Conservation (phyloP, 306 rosid genomes). For the Casuarina cunninghamiana region DNA sequence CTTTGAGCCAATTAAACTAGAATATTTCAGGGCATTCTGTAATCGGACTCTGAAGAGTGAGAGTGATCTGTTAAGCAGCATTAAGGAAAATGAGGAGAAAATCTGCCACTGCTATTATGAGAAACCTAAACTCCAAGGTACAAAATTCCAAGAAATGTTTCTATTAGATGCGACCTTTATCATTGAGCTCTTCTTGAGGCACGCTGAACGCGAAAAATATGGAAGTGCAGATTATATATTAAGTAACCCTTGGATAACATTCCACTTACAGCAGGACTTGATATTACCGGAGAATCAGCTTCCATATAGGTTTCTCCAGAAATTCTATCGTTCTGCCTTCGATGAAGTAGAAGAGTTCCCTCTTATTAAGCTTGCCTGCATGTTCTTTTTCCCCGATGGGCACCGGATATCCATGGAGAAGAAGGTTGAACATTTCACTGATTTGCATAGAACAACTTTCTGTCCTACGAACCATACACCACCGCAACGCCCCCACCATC, state of each 20-base stretch:
- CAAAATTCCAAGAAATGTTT: background rate
- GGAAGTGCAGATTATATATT: background rate
- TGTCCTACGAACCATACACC: rapidly evolving
- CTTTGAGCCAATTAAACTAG: background rate
- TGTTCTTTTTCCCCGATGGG: background rate
- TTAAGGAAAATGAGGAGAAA: too few species aligned
- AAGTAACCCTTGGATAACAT: background rate
- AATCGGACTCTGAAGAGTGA: background rate
- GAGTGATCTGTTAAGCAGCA: background rate
- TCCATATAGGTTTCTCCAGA: constrained; percentile 19
- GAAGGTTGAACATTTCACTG: background rate
- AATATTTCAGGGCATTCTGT: background rate
- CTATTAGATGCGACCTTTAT: constrained; percentile 29
- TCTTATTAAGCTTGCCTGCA: background rate
- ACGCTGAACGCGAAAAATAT: rapidly evolving
- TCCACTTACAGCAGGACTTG: constrained; percentile 21
- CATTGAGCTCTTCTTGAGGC: constrained; percentile 23
- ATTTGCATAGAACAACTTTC: background rate
- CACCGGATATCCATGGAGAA: background rate
- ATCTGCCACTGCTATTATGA: background rate
- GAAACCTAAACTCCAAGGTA: background rate
- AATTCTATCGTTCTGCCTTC: background rate
- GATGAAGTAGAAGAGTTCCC: background rate
- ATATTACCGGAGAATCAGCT: constrained; percentile 38
- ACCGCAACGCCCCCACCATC: background rate